Evolutionary conservation across 2,329 filamentous ascomycete genomes (phyloP).

Genomic region (Trichoderma pleuroti): DNA sequence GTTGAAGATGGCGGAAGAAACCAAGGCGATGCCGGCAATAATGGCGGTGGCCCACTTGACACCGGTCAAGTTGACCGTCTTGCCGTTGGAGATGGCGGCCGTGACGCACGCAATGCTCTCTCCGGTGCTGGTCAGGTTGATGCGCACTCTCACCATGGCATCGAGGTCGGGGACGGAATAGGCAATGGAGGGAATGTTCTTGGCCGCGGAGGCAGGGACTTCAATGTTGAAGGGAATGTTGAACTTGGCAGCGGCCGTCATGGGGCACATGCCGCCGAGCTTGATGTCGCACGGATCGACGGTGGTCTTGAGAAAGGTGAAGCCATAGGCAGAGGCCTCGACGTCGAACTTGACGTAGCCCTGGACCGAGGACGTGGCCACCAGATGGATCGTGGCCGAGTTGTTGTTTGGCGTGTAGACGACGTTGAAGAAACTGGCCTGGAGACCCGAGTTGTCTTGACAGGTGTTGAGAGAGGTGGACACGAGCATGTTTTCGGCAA

Average conservation of each 20-base stretch:
- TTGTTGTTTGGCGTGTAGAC: slow-evolving; percentile 72
- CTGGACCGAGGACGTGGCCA: slow-evolving; percentile 76
- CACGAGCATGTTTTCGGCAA: slow-evolving; percentile 59
- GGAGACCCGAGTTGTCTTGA: slow-evolving; percentile 79
- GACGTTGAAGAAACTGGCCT: slow-evolving; percentile 85
- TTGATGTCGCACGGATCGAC: slow-evolving; percentile 72
- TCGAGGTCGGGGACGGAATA: slow-evolving; percentile 91
- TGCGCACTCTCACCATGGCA: slow-evolving; percentile 75
- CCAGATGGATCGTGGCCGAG: slow-evolving; percentile 68
- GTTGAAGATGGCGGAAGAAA: slow-evolving; percentile 83
- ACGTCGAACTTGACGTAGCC: slow-evolving; percentile 78
- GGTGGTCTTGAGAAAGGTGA: slow-evolving; percentile 61
- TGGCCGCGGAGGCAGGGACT: slow-evolving; percentile 55
- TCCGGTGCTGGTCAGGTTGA: slow-evolving; percentile 64
- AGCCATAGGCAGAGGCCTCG: slow-evolving; percentile 77
- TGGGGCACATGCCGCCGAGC: slow-evolving; percentile 79
- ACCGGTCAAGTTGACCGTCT: slow-evolving; percentile 83
- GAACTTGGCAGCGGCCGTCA: slow-evolving; percentile 74
- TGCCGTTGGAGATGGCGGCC: slow-evolving; percentile 82
- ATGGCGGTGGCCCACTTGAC: slow-evolving; percentile 89
- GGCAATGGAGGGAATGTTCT: slow-evolving; percentile 73
- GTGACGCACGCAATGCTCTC: slow-evolving; percentile 79
- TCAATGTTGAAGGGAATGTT: slow-evolving; percentile 67
- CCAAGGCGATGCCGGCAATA: slow-evolving; percentile 77
- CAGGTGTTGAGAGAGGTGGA: slow-evolving; percentile 84